phyloP scores from a whole-genome alignment of 345 rosid genomes.

The Sonneratia alba region DNA sequence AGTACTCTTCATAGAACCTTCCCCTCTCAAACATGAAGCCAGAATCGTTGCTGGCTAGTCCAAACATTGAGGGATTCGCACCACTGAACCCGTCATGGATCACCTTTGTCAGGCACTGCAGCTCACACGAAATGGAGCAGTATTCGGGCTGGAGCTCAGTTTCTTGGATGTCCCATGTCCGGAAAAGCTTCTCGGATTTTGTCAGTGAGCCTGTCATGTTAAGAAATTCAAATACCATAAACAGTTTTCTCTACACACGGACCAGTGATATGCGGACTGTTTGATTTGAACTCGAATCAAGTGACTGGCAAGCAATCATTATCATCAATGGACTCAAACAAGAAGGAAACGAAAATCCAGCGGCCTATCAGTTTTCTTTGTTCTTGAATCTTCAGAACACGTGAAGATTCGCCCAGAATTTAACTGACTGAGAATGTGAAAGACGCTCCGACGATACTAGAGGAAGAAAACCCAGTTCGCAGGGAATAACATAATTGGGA shows the following conservation, averaged over 20 bases:
- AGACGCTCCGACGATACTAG: too few relatives aligned
- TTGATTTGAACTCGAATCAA: too few relatives aligned
- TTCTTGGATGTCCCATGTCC: constrained; percentile 22
- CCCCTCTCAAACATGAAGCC: constrained; percentile 67
- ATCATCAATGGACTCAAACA: too few relatives aligned
- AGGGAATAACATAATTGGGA: background rate
- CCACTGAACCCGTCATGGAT: constrained; percentile 32
- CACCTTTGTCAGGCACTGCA: constrained; percentile 47
- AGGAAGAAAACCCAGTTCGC: background rate
- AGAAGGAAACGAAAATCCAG: too few relatives aligned
- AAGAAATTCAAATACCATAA: background rate
- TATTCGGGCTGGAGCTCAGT: constrained; percentile 45
- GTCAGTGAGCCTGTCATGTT: constrained; percentile 42
- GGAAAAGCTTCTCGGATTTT: constrained; percentile 37
- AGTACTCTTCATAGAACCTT: constrained; percentile 69
- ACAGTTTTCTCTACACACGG: background rate
- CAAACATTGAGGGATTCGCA: constrained; percentile 12
- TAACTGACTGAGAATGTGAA: too few relatives aligned
- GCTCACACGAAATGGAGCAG: constrained; percentile 54
- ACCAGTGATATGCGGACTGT: too few relatives aligned
- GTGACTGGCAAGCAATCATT: background rate
- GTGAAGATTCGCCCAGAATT: too few relatives aligned
- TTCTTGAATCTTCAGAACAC: too few relatives aligned
- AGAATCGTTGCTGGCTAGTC: constrained; percentile 13
- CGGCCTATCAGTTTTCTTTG: too few relatives aligned